phyloP scores from a whole-genome alignment of 192 early-diverging fungal species.

The Fimicolochytrium jonesii region DNA sequence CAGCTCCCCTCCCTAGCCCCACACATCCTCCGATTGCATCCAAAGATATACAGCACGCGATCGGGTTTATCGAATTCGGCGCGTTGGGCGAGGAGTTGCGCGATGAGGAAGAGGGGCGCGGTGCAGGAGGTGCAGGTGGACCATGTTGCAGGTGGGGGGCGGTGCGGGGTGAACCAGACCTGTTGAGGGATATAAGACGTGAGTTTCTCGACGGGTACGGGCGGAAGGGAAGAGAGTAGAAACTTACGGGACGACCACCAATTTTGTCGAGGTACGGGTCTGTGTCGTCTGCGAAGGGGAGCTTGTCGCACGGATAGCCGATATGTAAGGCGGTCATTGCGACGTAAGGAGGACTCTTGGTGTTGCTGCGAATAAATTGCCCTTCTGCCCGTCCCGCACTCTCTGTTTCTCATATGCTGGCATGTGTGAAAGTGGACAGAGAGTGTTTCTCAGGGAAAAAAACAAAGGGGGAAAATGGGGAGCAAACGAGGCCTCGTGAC shows the following conservation, averaged over 20 bases:
- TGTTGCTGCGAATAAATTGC: too few species aligned
- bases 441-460: too few species aligned
- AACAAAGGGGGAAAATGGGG: too few species aligned
- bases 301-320: slow-evolving; percentile 25
- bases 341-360: too few species aligned
- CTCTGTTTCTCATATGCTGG: too few species aligned
- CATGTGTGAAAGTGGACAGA: too few species aligned
- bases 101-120: slow-evolving; percentile 58
- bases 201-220: not conserved
- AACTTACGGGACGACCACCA: slow-evolving; percentile 59
- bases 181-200: not conserved
- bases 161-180: slow-evolving; percentile 15
- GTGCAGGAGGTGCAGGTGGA: slow-evolving; percentile 54
- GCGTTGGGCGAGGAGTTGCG: slow-evolving; percentile 73
- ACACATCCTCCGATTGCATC: slow-evolving; percentile 72
- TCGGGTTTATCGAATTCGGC: slow-evolving; percentile 42
- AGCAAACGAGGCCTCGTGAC: too few species aligned
- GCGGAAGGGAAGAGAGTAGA: slow-evolving; percentile 16
- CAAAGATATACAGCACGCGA: slow-evolving; percentile 75
- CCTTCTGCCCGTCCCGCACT: too few species aligned
- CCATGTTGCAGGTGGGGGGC: slow-evolving; percentile 14
- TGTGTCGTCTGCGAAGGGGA: slow-evolving; percentile 31
- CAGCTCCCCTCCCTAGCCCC: slow-evolving; percentile 41
- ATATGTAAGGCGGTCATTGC: slow-evolving; percentile 11
- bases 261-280: slow-evolving; percentile 64